Conservation (phyloP, 1,284 basidiomycete genomes). For the Austroboletus rostrupii region DNA sequence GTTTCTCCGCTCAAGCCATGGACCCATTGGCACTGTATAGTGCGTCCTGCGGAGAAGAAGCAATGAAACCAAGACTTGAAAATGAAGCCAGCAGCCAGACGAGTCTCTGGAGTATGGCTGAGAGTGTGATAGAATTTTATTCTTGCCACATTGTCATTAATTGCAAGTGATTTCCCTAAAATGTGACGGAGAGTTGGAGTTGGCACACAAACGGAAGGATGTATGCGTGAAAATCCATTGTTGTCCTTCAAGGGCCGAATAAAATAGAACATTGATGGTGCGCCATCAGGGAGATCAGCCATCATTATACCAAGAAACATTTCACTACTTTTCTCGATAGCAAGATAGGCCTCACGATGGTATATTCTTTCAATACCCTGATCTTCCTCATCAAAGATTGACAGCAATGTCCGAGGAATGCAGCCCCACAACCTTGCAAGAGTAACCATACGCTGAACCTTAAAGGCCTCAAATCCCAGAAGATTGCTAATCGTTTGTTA, state of each 20-base stretch:
- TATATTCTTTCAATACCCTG: not conserved
- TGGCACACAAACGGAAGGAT: not conserved
- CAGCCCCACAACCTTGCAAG: not conserved
- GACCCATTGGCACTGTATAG: not conserved
- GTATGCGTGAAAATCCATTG: not conserved
- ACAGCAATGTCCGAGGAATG: not conserved
- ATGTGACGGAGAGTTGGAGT: not conserved
- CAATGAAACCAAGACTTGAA: constrained; percentile 6
- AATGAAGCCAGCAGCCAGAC: not conserved
- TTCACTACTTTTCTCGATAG: not conserved
- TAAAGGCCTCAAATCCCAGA: not conserved
- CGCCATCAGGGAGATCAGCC: not conserved
- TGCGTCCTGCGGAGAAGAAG: not conserved
- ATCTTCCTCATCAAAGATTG: rapidly evolving
- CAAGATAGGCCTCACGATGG: rapidly evolving
- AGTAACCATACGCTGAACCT: not conserved
- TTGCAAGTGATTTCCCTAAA: not conserved
- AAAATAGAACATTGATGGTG: not conserved
- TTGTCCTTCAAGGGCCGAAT: not conserved
- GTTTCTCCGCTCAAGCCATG: not conserved
- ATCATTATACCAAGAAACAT: rapidly evolving
- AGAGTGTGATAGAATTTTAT: not conserved
- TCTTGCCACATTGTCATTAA: rapidly evolving
- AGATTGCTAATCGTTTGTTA: too few species aligned
- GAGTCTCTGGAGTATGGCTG: not conserved